These are phyloP conservation scores for Adenanthera pavonina DNA, from an alignment of 306 rosid genomes.

Conservation along the genomic window DNA sequence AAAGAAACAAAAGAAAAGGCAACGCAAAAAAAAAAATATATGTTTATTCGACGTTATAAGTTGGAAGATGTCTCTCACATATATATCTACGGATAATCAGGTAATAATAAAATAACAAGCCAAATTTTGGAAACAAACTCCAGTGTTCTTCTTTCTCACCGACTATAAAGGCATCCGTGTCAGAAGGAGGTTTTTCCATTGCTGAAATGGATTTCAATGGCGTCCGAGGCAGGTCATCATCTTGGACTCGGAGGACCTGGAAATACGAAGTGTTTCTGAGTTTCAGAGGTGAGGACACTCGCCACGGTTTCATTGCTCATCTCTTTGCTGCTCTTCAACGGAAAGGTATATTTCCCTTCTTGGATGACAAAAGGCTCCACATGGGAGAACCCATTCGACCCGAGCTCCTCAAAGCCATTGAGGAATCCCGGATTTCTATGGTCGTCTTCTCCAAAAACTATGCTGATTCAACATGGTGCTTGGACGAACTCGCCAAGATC, in stretches of 20 bases:
- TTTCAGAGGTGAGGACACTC: no score
- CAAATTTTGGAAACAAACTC: no score
- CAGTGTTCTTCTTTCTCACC: no score
- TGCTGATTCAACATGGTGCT: neutral
- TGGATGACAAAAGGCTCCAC: neutral
- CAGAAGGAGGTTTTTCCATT: neutral
- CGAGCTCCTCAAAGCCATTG: neutral
- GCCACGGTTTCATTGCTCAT: neutral
- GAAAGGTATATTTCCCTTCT: neutral
- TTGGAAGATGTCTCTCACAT: no score
- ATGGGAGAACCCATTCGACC: neutral
- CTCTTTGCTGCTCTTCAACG: constrained; percentile 8
- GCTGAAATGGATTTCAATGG: neutral
- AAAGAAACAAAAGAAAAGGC: no score
- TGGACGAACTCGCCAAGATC: neutral
- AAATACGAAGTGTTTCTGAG: neutral
- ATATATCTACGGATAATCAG: no score
- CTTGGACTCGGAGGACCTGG: neutral
- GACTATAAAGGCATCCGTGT: no score
- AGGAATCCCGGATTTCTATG: neutral
- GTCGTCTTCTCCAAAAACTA: neutral
- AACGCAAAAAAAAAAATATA: no score
- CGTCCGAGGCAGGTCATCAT: neutral
- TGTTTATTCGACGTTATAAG: no score
- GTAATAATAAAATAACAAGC: no score